These are phyloP conservation scores for Trifolium fragiferum DNA, from an alignment of 306 rosid genomes.

Conservation along the genomic window DNA sequence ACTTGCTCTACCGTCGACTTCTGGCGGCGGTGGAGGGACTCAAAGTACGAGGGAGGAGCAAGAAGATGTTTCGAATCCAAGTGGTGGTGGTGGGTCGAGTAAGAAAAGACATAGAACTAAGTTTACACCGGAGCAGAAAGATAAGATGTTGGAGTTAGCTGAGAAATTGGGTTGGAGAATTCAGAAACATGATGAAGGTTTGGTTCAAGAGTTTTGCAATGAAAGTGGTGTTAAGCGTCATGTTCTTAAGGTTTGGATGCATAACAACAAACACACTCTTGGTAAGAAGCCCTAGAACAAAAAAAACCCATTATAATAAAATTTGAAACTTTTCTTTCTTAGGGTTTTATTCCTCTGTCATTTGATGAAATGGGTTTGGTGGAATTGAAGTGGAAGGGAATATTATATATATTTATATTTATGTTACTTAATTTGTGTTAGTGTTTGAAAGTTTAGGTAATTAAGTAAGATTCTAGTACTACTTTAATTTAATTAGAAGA, in stretches of 20 bases:
- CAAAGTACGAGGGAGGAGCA: constrained; percentile 73
- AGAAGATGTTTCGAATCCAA: constrained; percentile 81
- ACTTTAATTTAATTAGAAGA: constrained; percentile 29
- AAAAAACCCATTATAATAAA: background rate
- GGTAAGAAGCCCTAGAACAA: constrained; percentile 92
- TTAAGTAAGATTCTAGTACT: constrained; percentile 25
- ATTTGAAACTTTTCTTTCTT: constrained; percentile 5
- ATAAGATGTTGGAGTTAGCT: constrained; percentile 81
- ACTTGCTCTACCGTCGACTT: constrained; percentile 89
- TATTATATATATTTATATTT: constrained; percentile 2
- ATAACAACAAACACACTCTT: constrained; percentile 97
- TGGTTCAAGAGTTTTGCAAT: constrained; percentile 76
- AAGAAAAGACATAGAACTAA: constrained; percentile 79
- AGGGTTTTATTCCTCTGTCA: constrained; percentile 52
- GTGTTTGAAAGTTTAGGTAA: constrained; percentile 25
- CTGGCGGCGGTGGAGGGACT: constrained; percentile 72
- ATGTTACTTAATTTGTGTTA: constrained; percentile 30
- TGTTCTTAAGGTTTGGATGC: constrained; percentile 99
- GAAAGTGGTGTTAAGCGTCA: constrained; percentile 88
- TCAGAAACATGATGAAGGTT: constrained; percentile 86
- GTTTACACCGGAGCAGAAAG: constrained; percentile 84
- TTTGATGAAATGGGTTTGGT: background rate
- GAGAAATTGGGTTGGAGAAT: constrained; percentile 90
- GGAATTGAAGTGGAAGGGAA: background rate
- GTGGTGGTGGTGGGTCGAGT: constrained; percentile 63